A percentile compares a stretch with the other conserved stretches of the same genome.
phyloP scores from a whole-genome alignment of 768 basidiomycete species.

The Auricularia sp. region DNA sequence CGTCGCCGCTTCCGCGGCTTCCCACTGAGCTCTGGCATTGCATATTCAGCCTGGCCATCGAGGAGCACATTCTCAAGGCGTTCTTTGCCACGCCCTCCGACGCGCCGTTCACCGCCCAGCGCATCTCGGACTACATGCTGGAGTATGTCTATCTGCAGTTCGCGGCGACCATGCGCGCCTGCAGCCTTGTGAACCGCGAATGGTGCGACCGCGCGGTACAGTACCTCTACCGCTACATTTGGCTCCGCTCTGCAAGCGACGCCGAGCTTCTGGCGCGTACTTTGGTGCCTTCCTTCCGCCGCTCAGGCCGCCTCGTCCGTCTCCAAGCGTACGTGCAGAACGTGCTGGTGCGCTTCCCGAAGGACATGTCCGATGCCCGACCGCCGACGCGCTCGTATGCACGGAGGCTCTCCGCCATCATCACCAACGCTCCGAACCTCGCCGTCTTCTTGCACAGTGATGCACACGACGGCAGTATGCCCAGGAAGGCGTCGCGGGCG shows the following conservation, averaged over 20 bases:
- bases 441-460: slow-evolving; percentile 1
- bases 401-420: not conserved
- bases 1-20: not conserved
- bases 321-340: not conserved
- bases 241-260: not conserved
- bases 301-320: not conserved
- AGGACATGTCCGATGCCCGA: not conserved
- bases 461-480: not conserved
- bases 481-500: not conserved
- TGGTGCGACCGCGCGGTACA: not conserved
- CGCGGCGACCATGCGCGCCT: not conserved
- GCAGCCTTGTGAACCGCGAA: not conserved
- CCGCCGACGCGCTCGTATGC: not conserved
- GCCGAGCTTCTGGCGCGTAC: slow-evolving; percentile 3
- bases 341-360: not conserved
- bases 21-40: not conserved
- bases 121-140: not conserved
- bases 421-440: not conserved
- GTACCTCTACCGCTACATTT: not conserved
- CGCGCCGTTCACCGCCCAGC: not conserved
- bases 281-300: not conserved
- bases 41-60: not conserved
- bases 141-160: not conserved
- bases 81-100: not conserved
- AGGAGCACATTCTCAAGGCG: not conserved